phyloP scores from a whole-genome alignment of 1,139 yeast genomes.

The Taiozyma sp. region DNA sequence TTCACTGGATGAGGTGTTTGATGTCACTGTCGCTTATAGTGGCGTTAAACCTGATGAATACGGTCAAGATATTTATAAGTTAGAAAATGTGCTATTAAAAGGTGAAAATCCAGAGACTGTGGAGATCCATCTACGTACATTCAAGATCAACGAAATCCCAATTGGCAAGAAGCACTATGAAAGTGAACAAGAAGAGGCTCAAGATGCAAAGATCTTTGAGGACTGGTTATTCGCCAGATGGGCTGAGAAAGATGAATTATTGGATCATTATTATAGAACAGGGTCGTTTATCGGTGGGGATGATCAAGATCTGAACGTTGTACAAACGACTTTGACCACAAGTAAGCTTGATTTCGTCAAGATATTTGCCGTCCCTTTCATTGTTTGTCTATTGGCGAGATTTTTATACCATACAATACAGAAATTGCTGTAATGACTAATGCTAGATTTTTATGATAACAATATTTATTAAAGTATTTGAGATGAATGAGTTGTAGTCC shows the following conservation, averaged over 20 bases:
- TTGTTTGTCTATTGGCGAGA: slow-evolving; percentile 10
- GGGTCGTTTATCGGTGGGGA: slow-evolving; percentile 44
- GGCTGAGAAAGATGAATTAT: slow-evolving; percentile 68
- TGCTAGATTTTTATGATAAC: neutral
- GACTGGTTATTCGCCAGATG: slow-evolving; percentile 74
- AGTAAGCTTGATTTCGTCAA: slow-evolving; percentile 25
- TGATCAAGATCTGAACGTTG: slow-evolving; percentile 12
- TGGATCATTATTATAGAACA: slow-evolving; percentile 51
- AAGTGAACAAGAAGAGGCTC: slow-evolving; percentile 36
- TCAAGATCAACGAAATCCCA: slow-evolving; percentile 59
- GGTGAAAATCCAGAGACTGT: slow-evolving; percentile 71
- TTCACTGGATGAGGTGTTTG: slow-evolving; percentile 69
- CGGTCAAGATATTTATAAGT: slow-evolving; percentile 75
- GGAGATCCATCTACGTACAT: slow-evolving; percentile 57
- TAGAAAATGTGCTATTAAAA: slow-evolving; percentile 54
- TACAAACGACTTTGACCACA: slow-evolving; percentile 22
- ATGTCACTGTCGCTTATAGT: slow-evolving; percentile 76
- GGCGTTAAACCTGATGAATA: slow-evolving; percentile 57
- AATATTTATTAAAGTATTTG: no score
- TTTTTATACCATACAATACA: neutral
- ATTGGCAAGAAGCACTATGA: slow-evolving; percentile 44
- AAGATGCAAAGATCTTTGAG: slow-evolving; percentile 47
- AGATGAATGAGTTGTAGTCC: neutral
- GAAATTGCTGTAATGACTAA: neutral
- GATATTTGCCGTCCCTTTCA: slow-evolving; percentile 29